These are phyloP conservation scores for Trichosporon sp. DNA, from an alignment of 1,284 basidiomycete genomes.

Conservation along the genomic window DNA sequence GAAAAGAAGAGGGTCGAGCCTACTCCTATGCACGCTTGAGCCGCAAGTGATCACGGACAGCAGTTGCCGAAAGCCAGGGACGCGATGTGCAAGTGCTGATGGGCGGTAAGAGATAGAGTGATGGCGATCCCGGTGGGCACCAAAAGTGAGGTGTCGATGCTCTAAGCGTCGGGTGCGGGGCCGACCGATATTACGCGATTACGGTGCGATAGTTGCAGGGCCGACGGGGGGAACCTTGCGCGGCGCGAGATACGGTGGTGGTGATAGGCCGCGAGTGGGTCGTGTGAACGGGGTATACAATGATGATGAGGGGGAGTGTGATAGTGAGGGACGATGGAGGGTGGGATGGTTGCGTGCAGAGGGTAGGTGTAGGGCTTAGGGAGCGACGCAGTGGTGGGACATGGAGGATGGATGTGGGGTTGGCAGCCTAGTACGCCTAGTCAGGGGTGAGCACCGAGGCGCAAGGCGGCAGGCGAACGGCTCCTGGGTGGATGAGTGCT, in stretches of 20 bases:
- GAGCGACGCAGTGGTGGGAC: background rate
- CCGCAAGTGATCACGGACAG: background rate
- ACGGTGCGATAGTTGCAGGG: conserved; percentile 9
- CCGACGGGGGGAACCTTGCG: background rate
- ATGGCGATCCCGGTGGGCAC: conserved; percentile 13
- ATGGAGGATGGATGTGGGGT: conserved; percentile 6
- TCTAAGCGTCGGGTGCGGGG: conserved; percentile 10
- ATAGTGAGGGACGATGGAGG: background rate
- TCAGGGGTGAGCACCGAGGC: background rate
- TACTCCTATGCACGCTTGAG: background rate
- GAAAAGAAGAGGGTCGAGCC: background rate
- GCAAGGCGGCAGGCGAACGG: conserved; percentile 10
- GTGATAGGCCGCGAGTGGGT: background rate
- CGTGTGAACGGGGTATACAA: conserved; percentile 5
- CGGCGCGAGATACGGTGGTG: background rate
- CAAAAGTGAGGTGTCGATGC: conserved; percentile 5
- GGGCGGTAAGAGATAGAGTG: background rate
- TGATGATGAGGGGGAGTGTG: background rate
- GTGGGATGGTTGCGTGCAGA: background rate
- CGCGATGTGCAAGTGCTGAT: background rate
- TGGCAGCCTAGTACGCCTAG: background rate
- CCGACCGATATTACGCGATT: conserved; percentile 12
- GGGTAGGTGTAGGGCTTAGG: background rate
- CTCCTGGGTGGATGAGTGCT: background rate
- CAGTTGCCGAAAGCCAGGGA: background rate